These are phyloP conservation scores for Mycena kentingensis DNA, from an alignment of 768 basidiomycete genomes.

Conservation along the genomic window DNA sequence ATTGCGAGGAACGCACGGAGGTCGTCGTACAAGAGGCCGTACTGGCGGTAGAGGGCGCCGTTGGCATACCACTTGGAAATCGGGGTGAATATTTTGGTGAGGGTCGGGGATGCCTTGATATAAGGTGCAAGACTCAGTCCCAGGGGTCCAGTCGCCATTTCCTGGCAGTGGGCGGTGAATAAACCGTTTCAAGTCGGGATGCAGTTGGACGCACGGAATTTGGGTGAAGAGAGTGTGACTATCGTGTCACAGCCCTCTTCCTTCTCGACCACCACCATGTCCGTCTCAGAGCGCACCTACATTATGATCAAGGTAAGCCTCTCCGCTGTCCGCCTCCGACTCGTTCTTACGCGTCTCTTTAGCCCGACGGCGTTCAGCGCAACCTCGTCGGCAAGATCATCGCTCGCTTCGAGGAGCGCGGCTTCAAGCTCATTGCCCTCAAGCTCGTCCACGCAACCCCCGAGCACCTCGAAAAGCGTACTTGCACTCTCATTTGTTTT, in stretches of 20 bases:
- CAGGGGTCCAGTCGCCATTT: conserved; percentile 61
- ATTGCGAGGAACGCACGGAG: conserved; percentile 62
- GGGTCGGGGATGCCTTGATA: conserved; percentile 66
- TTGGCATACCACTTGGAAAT: conserved; percentile 83
- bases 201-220: no score
- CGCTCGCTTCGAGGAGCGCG: conserved; percentile 93
- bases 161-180: no score
- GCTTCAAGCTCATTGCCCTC: conserved; percentile 95
- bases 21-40: conserved; percentile 95
- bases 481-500: conserved; percentile 22
- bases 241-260: conserved; percentile 27
- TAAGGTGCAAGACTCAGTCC: conserved; percentile 76
- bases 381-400: conserved; percentile 95
- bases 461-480: conserved; percentile 90
- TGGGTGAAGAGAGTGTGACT: no score
- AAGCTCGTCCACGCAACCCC: conserved; percentile 83
- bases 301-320: conserved; percentile 95
- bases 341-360: conserved; percentile 13
- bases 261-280: conserved; percentile 53
- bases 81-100: conserved; percentile 72
- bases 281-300: conserved; percentile 86
- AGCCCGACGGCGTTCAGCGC: conserved; percentile 99
- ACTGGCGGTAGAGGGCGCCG: conserved; percentile 78
- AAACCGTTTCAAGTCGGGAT: no score
- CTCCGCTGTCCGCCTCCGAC: background rate